phyloP scores from a whole-genome alignment of 2,329 filamentous ascomycete genomes.

The Fusarium nanum region DNA sequence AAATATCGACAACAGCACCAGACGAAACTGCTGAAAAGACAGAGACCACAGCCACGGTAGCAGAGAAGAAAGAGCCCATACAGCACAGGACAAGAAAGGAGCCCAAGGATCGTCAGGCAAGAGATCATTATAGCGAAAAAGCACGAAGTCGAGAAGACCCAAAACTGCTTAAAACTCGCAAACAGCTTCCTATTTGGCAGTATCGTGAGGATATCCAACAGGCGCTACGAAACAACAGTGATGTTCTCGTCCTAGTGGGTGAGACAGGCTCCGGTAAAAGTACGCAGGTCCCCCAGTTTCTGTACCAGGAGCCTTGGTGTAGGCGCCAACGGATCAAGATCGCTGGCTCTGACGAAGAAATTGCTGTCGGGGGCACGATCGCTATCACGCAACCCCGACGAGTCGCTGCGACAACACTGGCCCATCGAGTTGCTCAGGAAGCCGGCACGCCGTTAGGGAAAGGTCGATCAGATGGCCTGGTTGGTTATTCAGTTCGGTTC shows the following conservation, averaged over 20 bases:
- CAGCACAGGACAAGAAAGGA: conserved; percentile 8
- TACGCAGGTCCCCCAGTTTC: conserved; percentile 94
- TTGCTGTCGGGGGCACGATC: conserved; percentile 79
- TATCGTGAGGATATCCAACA: conserved; percentile 76
- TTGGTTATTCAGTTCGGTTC: conserved; percentile 96
- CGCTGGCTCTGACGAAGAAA: conserved; percentile 52
- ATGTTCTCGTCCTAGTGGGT: conserved; percentile 87
- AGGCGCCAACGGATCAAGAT: conserved; percentile 66
- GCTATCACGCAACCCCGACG: conserved; percentile 94
- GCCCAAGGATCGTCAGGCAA: conserved; percentile 14
- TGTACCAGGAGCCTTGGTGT: conserved; percentile 85
- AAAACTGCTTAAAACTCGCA: conserved; percentile 61
- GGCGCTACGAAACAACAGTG: conserved; percentile 67
- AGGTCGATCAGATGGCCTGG: conserved; percentile 59
- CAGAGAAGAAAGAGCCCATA: conserved; percentile 1
- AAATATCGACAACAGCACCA: conserved; percentile 8
- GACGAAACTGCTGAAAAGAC: background rate
- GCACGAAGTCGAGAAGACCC: conserved; percentile 47
- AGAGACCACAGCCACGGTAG: conserved; percentile 5
- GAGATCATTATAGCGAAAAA: conserved; percentile 24
- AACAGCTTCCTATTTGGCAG: conserved; percentile 83
- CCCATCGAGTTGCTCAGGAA: conserved; percentile 87
- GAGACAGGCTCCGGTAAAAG: conserved; percentile 98
- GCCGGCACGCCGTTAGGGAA: conserved; percentile 65
- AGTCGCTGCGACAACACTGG: conserved; percentile 92